Conservation (phyloP, 768 basidiomycete genomes). For the Pleurotus sapidus region DNA sequence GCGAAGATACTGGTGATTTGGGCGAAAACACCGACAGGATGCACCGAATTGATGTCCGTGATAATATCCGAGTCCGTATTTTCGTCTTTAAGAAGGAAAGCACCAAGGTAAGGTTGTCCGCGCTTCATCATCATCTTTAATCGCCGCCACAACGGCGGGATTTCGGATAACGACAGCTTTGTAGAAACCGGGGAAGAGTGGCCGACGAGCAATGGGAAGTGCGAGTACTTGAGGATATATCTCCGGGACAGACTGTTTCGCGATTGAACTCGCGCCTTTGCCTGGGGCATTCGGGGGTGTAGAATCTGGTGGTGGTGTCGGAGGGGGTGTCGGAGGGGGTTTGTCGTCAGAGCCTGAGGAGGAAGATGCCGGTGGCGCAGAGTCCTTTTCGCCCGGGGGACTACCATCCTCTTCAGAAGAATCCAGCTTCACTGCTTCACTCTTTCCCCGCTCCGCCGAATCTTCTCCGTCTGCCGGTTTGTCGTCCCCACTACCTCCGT, state of each 20-base stretch:
- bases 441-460: constrained; percentile 16
- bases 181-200: constrained; percentile 97
- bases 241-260: constrained; percentile 87
- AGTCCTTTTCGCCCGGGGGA: constrained; percentile 10
- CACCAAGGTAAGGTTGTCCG: constrained; percentile 95
- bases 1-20: constrained; percentile 95
- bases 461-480: constrained; percentile 20
- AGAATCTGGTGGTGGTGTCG: constrained; percentile 24
- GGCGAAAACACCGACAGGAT: constrained; percentile 93
- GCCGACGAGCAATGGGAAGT: constrained; percentile 90
- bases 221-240: constrained; percentile 92
- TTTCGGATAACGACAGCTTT: constrained; percentile 95
- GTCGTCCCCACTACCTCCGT: constrained; percentile 14
- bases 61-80: constrained; percentile 91
- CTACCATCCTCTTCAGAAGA: constrained; percentile 13
- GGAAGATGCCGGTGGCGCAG: constrained; percentile 35
- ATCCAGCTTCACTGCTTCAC: constrained; percentile 3
- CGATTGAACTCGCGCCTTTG: constrained; percentile 50
- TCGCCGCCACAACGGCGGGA: constrained; percentile 86
- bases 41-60: constrained; percentile 82
- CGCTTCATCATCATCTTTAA: constrained; percentile 97
- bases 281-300: constrained; percentile 18
- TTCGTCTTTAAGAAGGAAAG: constrained; percentile 94
- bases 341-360: constrained; percentile 20
- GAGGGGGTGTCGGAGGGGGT: constrained; percentile 21